Base-by-base conservation (phyloP, 176 grass and related monocot genomes). In the Oryza brachyantha region DNA sequence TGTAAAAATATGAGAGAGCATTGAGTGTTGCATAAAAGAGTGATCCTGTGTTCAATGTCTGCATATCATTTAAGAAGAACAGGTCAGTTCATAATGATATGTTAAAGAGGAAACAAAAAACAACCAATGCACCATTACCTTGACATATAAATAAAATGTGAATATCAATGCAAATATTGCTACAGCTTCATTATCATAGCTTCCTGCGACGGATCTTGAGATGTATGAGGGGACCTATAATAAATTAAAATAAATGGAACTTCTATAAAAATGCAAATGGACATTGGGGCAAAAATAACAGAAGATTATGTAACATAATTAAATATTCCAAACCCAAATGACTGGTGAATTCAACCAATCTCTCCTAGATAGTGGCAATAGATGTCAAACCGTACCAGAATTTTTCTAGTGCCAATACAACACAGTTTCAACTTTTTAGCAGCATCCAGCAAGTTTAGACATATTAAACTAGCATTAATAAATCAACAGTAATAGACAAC, bases 161-260 rank as follows among this genome's bases (percentile, higher is more conserved):
- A 93, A 91, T 83, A 99, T 89, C 60, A 99, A 83, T 34, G 96
- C 96, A 42, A 99, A 99, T 87, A 99, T 99, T 48, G 96, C 96
- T 81, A 99, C 92, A 86, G 96, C 96, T 93, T 99, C 96, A 86
- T 99, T 99, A 69, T 99, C 96, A 91, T 99, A 99, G 78, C 96
- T 99, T 61, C 96, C 96, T 42, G 96, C 96, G 83, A 99, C 96
- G 16, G 96, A 99, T 86, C 96, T 85, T 70, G 96, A 99, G 75
- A 99, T 99, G 41, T 99, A 99, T 14, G 96, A 99, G 29, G 96
- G 96, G 26, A 99, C 96, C 96, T 99, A 73, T 26, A 75, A 80
- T 22, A 39, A 80, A 17, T 21, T 80, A 25, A 10, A 76, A 54
- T 9, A 83, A 76, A 70, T 68, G 68, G 60, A 50, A 81, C 12